Evolutionary conservation across 1,284 basidiomycete species (phyloP).

Genomic region (Flammula alnicola): DNA sequence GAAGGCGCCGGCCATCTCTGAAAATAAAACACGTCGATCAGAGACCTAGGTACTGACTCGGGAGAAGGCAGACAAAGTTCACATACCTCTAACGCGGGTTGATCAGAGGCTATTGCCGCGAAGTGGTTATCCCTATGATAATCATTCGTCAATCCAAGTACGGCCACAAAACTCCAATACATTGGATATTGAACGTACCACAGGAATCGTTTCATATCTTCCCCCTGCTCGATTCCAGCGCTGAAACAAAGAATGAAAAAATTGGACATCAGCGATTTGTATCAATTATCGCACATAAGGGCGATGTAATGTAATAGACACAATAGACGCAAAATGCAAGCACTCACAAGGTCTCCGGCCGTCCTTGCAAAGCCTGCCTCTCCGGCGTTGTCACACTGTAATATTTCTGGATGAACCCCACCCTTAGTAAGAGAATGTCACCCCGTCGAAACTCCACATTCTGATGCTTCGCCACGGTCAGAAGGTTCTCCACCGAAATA

Average conservation of each 20-base stretch:
- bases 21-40: neutral
- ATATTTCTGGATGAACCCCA: slow-evolving; percentile 71
- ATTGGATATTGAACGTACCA: slow-evolving; percentile 47
- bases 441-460: slow-evolving; percentile 61
- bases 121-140: slow-evolving; percentile 74
- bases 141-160: neutral
- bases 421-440: slow-evolving; percentile 66
- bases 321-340: neutral
- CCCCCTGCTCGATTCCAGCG: slow-evolving; percentile 70
- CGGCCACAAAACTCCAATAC: neutral
- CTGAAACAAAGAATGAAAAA: slow-evolving; percentile 42
- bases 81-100: slow-evolving; percentile 70
- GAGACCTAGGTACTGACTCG: neutral
- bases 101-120: slow-evolving; percentile 74
- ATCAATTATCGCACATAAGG: too few species aligned
- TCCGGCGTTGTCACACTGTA: slow-evolving; percentile 49
- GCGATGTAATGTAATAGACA: slow-evolving; percentile 5
- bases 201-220: slow-evolving; percentile 74
- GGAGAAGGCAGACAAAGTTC: neutral
- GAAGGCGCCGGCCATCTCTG: slow-evolving; percentile 61
- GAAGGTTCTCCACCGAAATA: slow-evolving; percentile 59
- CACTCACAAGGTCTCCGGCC: slow-evolving; percentile 57
- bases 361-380: slow-evolving; percentile 47
- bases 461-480: slow-evolving; percentile 65
- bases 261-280: too few species aligned